These are phyloP conservation scores for Chlorencoelia australis DNA, from an alignment of 2,329 filamentous ascomycete species.

Conservation along the genomic window DNA sequence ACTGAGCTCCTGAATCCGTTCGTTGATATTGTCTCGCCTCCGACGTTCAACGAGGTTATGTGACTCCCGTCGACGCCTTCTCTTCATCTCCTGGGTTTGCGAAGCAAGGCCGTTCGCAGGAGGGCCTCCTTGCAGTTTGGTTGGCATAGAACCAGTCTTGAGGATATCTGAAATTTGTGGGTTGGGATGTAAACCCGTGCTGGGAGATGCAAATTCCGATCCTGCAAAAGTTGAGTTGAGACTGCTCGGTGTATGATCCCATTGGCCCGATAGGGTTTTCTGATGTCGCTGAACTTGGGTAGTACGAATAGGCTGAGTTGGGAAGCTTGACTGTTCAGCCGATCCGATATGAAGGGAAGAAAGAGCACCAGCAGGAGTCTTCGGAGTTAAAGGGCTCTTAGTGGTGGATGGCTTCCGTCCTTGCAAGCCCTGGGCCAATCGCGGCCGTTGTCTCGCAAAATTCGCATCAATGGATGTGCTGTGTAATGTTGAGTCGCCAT, in stretches of 20 bases:
- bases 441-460: constrained; percentile 48
- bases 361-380: constrained; percentile 65
- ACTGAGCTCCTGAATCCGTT: constrained; percentile 93
- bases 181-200: constrained; percentile 52
- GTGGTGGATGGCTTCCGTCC: constrained; percentile 60
- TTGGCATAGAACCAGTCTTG: constrained; percentile 80
- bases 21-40: constrained; percentile 95
- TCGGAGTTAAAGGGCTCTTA: constrained; percentile 75
- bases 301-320: constrained; percentile 68
- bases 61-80: constrained; percentile 80
- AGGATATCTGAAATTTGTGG: constrained; percentile 83
- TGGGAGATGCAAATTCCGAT: constrained; percentile 79
- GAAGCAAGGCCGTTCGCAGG: constrained; percentile 28
- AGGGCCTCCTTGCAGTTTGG: constrained; percentile 55
- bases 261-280: constrained; percentile 79
- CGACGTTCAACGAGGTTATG: constrained; percentile 95
- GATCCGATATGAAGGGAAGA: constrained; percentile 59
- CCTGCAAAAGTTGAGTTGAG: constrained; percentile 79
- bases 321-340: constrained; percentile 59
- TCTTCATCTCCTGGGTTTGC: constrained; percentile 87
- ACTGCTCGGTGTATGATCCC: constrained; percentile 79
- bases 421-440: constrained; percentile 54
- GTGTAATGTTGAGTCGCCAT: constrained; percentile 39
- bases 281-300: constrained; percentile 55
- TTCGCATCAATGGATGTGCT: constrained; percentile 33